A percentile compares a stretch with the other conserved stretches of the same genome.
These are phyloP conservation scores for Pilatotrama ljubarskyi DNA, from an alignment of 768 basidiomycete species.

Conservation along the genomic window DNA sequence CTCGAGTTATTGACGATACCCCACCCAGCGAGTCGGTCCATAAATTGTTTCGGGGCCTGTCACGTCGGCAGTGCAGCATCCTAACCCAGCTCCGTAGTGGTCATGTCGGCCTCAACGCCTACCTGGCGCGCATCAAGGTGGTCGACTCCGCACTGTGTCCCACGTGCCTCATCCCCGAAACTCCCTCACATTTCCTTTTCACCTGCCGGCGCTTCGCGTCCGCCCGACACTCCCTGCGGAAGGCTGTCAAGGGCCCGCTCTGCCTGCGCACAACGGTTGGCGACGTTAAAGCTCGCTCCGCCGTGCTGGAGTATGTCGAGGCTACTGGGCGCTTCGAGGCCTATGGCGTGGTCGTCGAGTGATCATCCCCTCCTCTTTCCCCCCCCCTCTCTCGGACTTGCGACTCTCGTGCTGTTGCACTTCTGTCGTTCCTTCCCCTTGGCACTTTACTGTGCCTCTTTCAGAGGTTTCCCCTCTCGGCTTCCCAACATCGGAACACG, in stretches of 20 bases:
- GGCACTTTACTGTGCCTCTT: neutral
- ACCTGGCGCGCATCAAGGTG: neutral
- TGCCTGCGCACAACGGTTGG: neutral
- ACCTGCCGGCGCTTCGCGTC: neutral
- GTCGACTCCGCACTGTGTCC: neutral
- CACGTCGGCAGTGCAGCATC: neutral
- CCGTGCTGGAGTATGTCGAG: neutral
- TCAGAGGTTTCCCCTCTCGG: no score
- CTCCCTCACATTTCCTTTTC: neutral
- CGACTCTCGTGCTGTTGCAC: no score
- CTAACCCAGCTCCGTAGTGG: neutral
- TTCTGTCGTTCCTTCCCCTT: neutral
- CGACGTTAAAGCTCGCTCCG: neutral
- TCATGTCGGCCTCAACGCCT: neutral
- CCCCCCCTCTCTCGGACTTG: neutral
- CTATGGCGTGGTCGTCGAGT: neutral
- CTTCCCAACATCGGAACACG: no score
- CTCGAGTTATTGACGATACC: neutral
- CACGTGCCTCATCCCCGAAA: neutral
- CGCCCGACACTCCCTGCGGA: neutral
- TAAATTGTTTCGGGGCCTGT: neutral
- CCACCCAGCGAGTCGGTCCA: neutral
- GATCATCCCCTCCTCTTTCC: neutral
- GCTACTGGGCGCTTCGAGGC: neutral
- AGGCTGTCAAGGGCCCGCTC: neutral